Conservation (phyloP, 1,284 basidiomycete species). For the Marasmius sp. region DNA sequence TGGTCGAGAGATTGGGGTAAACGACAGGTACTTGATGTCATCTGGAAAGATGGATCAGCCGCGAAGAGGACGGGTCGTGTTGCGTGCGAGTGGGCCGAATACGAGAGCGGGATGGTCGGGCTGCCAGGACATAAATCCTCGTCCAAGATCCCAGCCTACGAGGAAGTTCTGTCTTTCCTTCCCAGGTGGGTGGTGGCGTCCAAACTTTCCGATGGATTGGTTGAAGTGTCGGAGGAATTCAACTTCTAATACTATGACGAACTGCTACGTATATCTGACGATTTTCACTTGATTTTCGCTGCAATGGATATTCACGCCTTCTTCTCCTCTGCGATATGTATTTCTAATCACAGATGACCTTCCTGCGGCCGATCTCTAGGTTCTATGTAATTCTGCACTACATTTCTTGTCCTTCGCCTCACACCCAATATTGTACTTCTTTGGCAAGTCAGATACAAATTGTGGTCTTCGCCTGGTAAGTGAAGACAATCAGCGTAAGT, state of each 20-base stretch:
- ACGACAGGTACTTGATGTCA: conserved; percentile 55
- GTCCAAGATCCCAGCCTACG: conserved; percentile 66
- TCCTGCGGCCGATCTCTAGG: no score
- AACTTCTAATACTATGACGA: conserved; percentile 28
- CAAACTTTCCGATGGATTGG: conserved; percentile 60
- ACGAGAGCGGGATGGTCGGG: conserved; percentile 56
- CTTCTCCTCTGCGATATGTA: no score
- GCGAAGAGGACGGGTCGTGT: conserved; percentile 44
- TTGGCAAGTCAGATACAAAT: no score
- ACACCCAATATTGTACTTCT: no score
- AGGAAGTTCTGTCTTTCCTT: conserved; percentile 66
- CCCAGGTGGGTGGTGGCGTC: conserved; percentile 67
- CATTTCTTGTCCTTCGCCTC: no score
- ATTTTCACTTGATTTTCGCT: no score
- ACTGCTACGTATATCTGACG: no score
- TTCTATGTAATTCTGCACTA: no score
- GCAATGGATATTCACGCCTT: no score
- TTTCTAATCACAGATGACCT: no score
- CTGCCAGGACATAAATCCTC: conserved; percentile 18
- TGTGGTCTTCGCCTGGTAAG: no score
- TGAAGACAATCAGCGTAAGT: no score
- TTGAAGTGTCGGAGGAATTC: conserved; percentile 56
- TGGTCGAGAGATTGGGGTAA: conserved; percentile 69
- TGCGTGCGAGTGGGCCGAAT: conserved; percentile 72
- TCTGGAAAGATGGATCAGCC: conserved; percentile 29